Percentiles rank a stretch among this genome's conserved stretches.
phyloP scores from a whole-genome alignment of 106 monocot genomes.

The Phalaenopsis equestris region DNA sequence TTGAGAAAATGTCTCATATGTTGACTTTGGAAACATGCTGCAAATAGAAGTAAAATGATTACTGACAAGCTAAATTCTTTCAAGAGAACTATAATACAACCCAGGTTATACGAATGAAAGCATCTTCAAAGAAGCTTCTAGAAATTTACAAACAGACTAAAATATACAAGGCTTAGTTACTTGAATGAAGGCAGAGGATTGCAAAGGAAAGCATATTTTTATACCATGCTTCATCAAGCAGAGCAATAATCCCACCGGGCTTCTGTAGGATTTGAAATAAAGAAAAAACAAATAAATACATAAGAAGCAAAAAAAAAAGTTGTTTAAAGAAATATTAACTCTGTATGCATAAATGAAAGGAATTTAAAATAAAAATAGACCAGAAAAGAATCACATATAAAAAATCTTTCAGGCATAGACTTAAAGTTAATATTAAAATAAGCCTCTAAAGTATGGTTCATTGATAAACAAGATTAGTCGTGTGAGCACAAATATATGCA shows the following conservation, averaged over 20 bases:
- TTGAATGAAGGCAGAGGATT: neutral
- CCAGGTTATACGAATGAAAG: neutral
- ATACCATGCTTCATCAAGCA: slow-evolving; percentile 99
- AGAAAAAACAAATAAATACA: neutral
- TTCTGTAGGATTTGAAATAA: slow-evolving; percentile 39
- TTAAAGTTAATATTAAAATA: neutral
- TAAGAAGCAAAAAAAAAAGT: neutral
- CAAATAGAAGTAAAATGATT: slow-evolving; percentile 10
- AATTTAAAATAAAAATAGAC: neutral
- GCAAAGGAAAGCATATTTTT: slow-evolving; percentile 11
- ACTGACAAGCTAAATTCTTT: neutral
- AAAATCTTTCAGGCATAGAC: neutral
- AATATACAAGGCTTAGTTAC: slow-evolving; percentile 3
- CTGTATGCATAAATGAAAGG: neutral
- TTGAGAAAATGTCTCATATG: slow-evolving; percentile 91
- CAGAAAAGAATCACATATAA: no score
- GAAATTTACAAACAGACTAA: neutral
- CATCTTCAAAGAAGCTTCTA: neutral
- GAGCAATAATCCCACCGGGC: slow-evolving; percentile 93
- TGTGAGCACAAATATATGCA: neutral
- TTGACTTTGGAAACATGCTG: slow-evolving; percentile 99
- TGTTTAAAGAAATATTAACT: neutral
- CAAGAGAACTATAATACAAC: neutral
- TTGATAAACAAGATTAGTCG: neutral
- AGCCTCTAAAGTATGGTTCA: neutral